Percentiles rank a stretch among this genome's conserved stretches.
Conservation (phyloP, 768 basidiomycete genomes). For the Phylloporus rhodoxanthus region DNA sequence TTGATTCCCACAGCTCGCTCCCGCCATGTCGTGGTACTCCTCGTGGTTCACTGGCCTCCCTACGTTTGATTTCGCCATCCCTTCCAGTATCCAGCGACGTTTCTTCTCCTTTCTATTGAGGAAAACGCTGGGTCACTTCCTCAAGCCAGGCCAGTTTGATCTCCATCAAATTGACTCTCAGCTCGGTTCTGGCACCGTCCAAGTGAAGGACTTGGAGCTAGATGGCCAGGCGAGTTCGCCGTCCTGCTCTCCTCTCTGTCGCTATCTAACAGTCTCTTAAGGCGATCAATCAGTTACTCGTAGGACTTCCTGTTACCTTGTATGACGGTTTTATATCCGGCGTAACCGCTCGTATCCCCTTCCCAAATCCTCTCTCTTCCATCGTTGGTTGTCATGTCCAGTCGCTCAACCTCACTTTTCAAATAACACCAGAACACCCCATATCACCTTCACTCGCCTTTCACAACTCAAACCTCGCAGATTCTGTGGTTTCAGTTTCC, state of each 20-base stretch:
- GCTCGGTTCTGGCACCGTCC: slow-evolving; percentile 85
- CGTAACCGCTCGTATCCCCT: slow-evolving; percentile 74
- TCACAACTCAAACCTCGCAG: slow-evolving; percentile 46
- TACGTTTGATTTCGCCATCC: slow-evolving; percentile 58
- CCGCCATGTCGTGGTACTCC: slow-evolving; percentile 49
- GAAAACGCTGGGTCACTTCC: slow-evolving; percentile 75
- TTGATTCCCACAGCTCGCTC: slow-evolving; percentile 9
- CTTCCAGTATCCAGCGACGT: slow-evolving; percentile 72
- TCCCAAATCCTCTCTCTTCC: slow-evolving; percentile 77
- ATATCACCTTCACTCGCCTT: slow-evolving; percentile 11
- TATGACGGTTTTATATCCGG: slow-evolving; percentile 68
- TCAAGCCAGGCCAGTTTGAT: slow-evolving; percentile 88
- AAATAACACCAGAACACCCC: slow-evolving; percentile 32
- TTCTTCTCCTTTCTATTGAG: slow-evolving; percentile 88
- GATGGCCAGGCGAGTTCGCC: slow-evolving; percentile 56
- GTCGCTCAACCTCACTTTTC: slow-evolving; percentile 63
- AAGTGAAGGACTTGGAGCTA: slow-evolving; percentile 78
- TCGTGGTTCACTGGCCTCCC: slow-evolving; percentile 54
- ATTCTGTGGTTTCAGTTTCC: slow-evolving; percentile 79
- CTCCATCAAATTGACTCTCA: slow-evolving; percentile 84
- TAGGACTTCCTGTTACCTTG: slow-evolving; percentile 60
- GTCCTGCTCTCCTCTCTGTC: slow-evolving; percentile 3
- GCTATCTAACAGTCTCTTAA: slow-evolving; percentile 29
- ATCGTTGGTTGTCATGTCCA: slow-evolving; percentile 64
- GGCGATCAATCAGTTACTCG: slow-evolving; percentile 74